A percentile compares a stretch with the other conserved stretches of the same genome.
Evolutionary conservation across 345 rosid genomes (phyloP).

Genomic region (Citrus hindsii): DNA sequence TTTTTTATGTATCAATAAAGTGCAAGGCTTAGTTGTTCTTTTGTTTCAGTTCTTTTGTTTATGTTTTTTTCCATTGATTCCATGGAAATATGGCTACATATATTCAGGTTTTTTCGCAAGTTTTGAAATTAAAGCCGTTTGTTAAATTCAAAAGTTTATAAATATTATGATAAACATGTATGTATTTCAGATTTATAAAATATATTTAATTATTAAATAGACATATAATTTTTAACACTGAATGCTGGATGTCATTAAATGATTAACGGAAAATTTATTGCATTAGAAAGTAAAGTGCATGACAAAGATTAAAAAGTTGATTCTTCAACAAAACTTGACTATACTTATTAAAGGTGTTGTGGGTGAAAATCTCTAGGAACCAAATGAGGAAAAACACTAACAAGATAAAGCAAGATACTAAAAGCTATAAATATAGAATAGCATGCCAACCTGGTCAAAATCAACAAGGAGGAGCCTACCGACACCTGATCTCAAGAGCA

Average conservation of each 20-base stretch:
- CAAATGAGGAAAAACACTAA: no score
- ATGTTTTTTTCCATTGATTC: no score
- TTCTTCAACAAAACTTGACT: neutral
- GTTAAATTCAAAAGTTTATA: no score
- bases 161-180: no score
- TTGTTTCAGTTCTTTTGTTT: no score
- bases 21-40: no score
- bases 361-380: neutral
- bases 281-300: neutral
- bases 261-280: neutral
- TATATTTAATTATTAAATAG: no score
- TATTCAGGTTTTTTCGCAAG: no score
- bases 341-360: neutral
- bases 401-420: neutral
- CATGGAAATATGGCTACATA: no score
- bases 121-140: no score
- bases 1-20: no score
- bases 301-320: neutral
- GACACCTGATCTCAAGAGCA: conserved; percentile 95
- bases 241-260: neutral
- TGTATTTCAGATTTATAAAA: no score
- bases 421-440: neutral
- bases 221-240: neutral
- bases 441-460: conserved; percentile 65
- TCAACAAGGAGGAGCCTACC: conserved; percentile 89